phyloP scores from a whole-genome alignment of 1,284 basidiomycete genomes.

The Papiliotrema laurentii region DNA sequence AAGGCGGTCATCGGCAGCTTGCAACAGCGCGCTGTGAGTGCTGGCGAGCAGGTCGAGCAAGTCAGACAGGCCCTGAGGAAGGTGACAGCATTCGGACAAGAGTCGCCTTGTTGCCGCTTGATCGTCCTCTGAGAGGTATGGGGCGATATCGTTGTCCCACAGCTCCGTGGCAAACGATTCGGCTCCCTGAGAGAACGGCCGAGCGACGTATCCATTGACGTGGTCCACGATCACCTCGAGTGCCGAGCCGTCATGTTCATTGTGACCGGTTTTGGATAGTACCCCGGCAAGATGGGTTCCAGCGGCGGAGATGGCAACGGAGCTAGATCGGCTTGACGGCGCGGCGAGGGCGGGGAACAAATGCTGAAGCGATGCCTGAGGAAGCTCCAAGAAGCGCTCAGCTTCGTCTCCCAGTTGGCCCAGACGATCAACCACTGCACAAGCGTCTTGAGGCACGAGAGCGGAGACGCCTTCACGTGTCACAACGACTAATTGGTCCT shows the following conservation, averaged over 20 bases:
- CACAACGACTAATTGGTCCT: conserved; percentile 56
- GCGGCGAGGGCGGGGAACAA: conserved; percentile 24
- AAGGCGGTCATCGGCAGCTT: conserved; percentile 2
- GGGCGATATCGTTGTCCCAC: conserved; percentile 31
- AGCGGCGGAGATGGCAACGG: conserved; percentile 25
- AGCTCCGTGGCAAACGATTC: conserved; percentile 10
- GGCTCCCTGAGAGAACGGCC: not conserved
- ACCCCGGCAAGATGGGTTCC: conserved; percentile 12
- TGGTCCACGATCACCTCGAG: not conserved
- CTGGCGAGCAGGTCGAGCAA: conserved; percentile 27
- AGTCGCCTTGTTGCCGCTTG: conserved; percentile 12
- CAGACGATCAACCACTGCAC: conserved; percentile 53
- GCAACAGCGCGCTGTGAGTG: not conserved
- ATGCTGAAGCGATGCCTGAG: conserved; percentile 20
- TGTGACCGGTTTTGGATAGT: not conserved
- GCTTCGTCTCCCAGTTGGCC: conserved; percentile 13
- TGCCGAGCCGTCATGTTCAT: not conserved
- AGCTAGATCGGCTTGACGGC: conserved; percentile 21
- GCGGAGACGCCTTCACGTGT: conserved; percentile 71
- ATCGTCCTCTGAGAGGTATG: conserved; percentile 25
- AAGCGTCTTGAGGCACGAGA: conserved; percentile 62
- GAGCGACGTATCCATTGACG: not conserved
- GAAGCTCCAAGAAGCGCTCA: conserved; percentile 22
- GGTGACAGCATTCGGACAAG: conserved; percentile 18
- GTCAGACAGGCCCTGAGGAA: conserved; percentile 16